These are phyloP conservation scores for Colletotrichum navitas DNA, from an alignment of 2,329 filamentous ascomycete species.

Conservation along the genomic window DNA sequence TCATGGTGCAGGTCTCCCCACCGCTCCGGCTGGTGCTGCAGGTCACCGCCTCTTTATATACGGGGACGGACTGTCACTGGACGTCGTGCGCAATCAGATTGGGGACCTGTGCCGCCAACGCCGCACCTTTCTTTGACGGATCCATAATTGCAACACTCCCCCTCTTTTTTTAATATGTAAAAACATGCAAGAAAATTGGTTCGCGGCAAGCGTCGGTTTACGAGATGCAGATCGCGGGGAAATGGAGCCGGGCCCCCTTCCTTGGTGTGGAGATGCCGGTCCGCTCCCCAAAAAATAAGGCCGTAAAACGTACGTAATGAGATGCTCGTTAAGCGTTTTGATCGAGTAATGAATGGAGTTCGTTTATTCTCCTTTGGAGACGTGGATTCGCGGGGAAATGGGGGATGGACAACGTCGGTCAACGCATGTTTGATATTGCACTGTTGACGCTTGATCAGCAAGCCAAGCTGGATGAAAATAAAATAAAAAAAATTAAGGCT, in stretches of 20 bases:
- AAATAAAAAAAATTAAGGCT: background rate
- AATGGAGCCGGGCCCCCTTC: slow-evolving; percentile 4
- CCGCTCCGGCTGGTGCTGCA: background rate
- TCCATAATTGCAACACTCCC: slow-evolving; percentile 11
- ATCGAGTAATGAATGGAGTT: slow-evolving; percentile 40
- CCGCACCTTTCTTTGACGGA: slow-evolving; percentile 2
- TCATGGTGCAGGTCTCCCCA: background rate
- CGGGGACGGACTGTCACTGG: slow-evolving; percentile 7
- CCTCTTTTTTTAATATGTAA: background rate
- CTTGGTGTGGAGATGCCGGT: slow-evolving; percentile 7
- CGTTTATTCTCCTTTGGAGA: background rate
- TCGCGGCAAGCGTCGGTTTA: slow-evolving; percentile 27
- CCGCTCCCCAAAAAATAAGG: background rate
- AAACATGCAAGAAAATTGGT: background rate
- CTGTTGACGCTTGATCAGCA: background rate
- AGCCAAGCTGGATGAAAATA: background rate
- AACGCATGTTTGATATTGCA: background rate
- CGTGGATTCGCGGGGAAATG: slow-evolving; percentile 41
- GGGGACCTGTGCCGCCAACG: background rate
- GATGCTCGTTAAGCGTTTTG: slow-evolving; percentile 21
- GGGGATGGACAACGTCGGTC: slow-evolving; percentile 17
- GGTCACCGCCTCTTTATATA: background rate
- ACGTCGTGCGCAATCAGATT: background rate
- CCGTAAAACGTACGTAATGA: slow-evolving; percentile 36
- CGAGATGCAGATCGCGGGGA: slow-evolving; percentile 15